Base-by-base conservation (phyloP, 2,329 filamentous ascomycete species). In the Trichoderma sp. region DNA sequence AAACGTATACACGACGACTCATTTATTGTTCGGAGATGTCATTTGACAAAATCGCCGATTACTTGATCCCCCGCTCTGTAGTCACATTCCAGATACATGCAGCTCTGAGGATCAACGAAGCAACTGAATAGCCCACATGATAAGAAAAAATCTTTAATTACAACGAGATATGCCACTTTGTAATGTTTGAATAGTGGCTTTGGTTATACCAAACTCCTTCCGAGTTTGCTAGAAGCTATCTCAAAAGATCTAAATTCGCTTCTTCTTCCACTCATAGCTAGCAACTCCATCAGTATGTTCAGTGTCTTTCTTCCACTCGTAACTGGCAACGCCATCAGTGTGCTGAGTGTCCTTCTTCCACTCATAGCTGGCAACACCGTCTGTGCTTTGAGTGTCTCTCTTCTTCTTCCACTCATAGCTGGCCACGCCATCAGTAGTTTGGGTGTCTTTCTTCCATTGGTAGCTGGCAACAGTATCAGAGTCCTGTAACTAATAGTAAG, bases 221-320 rank as follows among this genome's bases (percentile, higher is more conserved):
- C 13, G 21, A 11, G 4, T 6, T 21, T n/a, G 43, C 19, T 8
- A 47, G 43, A 5, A 47, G n/a, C 43, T n/a, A 47, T 47, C 43
- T 21, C 43, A 4, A 47, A 4, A 21, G n/a, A 4, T 21, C 21
- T 24, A 24, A 21, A 21, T 4, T 49, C 47, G 8, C 21, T 49
- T 33, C 13, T 24, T 65, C 61, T 65, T 65, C 61, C 61, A 65
- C 10, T 65, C 13, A 8, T 56, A 56, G 53, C 53, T 57, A 2
- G 53, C 53, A 29, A 33, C 53, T 14, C 16, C 27, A 16, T 29
- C 53, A 57, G 31, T 33, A 4, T 27, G 14, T 4, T 29, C 2
- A 7, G 16, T 57, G 4, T 49, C 47, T 4, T 49, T 49, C 47
- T 49, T 49, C 47, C 61, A 65, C 10, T 65, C 13, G 7, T 56